phyloP scores from a whole-genome alignment of 176 grass and related monocot genomes.

The Lolium multiflorum region DNA sequence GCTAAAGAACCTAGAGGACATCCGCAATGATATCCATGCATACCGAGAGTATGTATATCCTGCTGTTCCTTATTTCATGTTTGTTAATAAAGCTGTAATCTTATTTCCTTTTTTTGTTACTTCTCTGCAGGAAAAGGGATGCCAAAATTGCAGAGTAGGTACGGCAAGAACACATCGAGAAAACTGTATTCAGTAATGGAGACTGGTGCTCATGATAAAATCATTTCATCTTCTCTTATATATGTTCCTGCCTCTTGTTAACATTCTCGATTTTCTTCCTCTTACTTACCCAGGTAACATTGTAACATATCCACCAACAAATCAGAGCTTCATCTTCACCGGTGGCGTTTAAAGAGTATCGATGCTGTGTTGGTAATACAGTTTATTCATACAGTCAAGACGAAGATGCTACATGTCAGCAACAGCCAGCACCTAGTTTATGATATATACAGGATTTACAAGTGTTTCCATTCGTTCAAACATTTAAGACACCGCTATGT shows the following conservation, averaged over 20 bases:
- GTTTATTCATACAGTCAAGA: background rate
- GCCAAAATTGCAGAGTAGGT: slow-evolving; percentile 25
- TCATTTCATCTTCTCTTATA: background rate
- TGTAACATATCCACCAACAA: background rate
- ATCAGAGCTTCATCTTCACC: slow-evolving; percentile 25
- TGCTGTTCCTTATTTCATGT: background rate
- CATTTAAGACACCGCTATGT: slow-evolving; percentile 5
- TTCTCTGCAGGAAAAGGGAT: slow-evolving; percentile 40
- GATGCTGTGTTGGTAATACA: background rate
- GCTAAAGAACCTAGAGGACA: slow-evolving; percentile 57
- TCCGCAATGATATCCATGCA: background rate
- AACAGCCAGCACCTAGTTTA: background rate
- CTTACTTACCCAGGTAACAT: slow-evolving; percentile 22
- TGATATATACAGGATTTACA: background rate
- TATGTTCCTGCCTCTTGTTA: background rate
- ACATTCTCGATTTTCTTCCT: background rate
- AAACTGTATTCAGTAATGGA: slow-evolving; percentile 17
- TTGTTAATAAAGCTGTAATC: background rate
- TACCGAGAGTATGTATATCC: background rate
- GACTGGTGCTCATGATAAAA: background rate
- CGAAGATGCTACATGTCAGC: background rate
- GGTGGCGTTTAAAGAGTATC: slow-evolving; percentile 25
- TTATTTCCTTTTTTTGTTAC: background rate
- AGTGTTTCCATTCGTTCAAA: background rate
- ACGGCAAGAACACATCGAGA: slow-evolving; percentile 4